Percentiles rank a stretch among this genome's conserved stretches.
These are phyloP conservation scores for Trametes elegans DNA, from an alignment of 768 basidiomycete species.

Conservation along the genomic window DNA sequence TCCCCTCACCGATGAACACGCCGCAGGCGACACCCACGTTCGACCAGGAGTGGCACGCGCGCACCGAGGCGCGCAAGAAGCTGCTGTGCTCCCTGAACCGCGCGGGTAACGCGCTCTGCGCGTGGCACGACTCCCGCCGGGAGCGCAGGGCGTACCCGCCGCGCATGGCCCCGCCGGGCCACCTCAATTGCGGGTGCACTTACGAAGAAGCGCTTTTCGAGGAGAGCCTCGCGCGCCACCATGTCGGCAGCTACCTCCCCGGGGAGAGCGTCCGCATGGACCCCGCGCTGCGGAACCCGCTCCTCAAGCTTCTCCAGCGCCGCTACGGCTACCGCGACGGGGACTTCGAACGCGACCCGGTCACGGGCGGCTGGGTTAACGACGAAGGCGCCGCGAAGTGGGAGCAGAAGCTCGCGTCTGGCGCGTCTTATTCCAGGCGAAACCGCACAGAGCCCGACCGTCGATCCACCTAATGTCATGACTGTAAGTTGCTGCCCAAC, in stretches of 20 bases:
- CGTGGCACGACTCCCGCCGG: conserved; percentile 87
- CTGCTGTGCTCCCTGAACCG: conserved; percentile 81
- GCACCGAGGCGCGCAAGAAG: conserved; percentile 70
- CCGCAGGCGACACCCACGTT: conserved; percentile 45
- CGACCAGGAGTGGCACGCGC: conserved; percentile 63
- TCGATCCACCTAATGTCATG: conserved; percentile 12
- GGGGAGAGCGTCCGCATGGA: conserved; percentile 89
- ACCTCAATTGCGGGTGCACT: conserved; percentile 85
- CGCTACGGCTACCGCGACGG: conserved; percentile 82
- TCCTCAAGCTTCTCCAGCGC: conserved; percentile 66
- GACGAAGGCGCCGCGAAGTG: conserved; percentile 63
- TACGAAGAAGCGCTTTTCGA: conserved; percentile 85
- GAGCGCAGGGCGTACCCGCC: conserved; percentile 78
- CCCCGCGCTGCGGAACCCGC: conserved; percentile 78
- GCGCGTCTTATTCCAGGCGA: conserved; percentile 9
- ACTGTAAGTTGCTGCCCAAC: conserved; percentile 9
- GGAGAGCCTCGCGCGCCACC: conserved; percentile 75
- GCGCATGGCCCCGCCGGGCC: conserved; percentile 73
- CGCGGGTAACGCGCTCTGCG: conserved; percentile 84
- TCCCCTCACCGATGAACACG: conserved; percentile 36
- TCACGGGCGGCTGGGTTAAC: conserved; percentile 63
- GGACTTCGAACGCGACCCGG: conserved; percentile 74
- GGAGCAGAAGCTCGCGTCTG: conserved; percentile 50
- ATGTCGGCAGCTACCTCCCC: conserved; percentile 78
- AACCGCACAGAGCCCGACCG: conserved; percentile 13